These are phyloP conservation scores for Melampsora americana DNA, from an alignment of 1,284 basidiomycete genomes.

Conservation along the genomic window DNA sequence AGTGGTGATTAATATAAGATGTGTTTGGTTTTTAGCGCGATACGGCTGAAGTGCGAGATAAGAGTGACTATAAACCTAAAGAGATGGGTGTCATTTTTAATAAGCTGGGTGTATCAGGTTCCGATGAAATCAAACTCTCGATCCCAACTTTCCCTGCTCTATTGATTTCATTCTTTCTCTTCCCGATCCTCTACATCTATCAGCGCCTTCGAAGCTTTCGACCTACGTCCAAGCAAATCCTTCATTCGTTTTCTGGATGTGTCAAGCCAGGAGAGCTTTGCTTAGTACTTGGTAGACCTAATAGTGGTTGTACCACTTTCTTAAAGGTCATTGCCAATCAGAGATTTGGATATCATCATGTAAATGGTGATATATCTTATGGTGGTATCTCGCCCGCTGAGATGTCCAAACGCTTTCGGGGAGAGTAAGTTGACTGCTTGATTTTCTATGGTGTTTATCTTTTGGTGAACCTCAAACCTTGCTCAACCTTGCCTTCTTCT, in stretches of 20 bases:
- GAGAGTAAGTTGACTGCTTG: slow-evolving; percentile 30
- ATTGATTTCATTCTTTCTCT: slow-evolving; percentile 62
- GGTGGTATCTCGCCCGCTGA: slow-evolving; percentile 59
- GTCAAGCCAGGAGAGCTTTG: slow-evolving; percentile 66
- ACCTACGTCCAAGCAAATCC: slow-evolving; percentile 49
- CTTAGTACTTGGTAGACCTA: slow-evolving; percentile 60
- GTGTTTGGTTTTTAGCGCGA: slow-evolving; percentile 56
- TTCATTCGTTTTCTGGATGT: slow-evolving; percentile 67
- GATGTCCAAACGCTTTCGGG: slow-evolving; percentile 36
- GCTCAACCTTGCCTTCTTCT: too few species aligned
- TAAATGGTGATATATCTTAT: slow-evolving; percentile 64
- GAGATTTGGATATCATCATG: slow-evolving; percentile 54
- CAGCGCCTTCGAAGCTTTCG: slow-evolving; percentile 50
- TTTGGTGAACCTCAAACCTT: too few species aligned
- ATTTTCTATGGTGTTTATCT: too few species aligned
- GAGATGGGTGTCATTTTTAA: slow-evolving; percentile 73
- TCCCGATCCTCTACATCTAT: slow-evolving; percentile 59
- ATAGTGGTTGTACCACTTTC: slow-evolving; percentile 57
- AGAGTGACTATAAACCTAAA: slow-evolving; percentile 75
- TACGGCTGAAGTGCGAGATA: slow-evolving; percentile 65
- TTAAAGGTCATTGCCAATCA: slow-evolving; percentile 55
- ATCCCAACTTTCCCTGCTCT: slow-evolving; percentile 60
- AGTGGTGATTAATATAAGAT: too few species aligned
- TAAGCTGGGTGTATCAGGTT: slow-evolving; percentile 68
- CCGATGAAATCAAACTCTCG: slow-evolving; percentile 60